Evolutionary conservation across 2,329 filamentous ascomycete species (phyloP).

Genomic region (Magnaporthiopsis incrustans): DNA sequence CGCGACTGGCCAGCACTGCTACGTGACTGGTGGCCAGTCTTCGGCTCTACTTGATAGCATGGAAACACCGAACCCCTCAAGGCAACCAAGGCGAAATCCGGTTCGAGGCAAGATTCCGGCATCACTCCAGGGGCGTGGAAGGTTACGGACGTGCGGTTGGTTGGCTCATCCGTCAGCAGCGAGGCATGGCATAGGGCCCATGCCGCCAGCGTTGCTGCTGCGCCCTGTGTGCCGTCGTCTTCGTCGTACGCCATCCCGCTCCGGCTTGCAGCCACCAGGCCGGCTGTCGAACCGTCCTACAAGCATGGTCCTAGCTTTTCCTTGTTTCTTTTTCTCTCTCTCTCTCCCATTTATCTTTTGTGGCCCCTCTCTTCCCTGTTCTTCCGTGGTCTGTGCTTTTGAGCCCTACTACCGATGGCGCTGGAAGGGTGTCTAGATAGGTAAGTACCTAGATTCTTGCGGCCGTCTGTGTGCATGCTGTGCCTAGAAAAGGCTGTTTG

Average conservation of each 20-base stretch:
- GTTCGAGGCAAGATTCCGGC: neutral
- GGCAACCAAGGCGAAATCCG: neutral
- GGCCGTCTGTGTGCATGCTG: neutral
- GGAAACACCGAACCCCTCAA: neutral
- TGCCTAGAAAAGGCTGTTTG: neutral
- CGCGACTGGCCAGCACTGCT: too few relatives aligned
- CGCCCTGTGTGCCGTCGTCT: neutral
- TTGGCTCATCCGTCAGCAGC: neutral
- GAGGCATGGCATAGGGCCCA: neutral
- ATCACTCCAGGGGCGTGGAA: neutral
- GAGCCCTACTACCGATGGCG: neutral
- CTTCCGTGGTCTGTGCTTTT: neutral
- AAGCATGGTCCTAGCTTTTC: neutral
- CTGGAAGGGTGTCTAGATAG: neutral
- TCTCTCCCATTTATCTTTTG: too few relatives aligned
- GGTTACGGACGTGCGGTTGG: neutral
- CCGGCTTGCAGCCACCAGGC: neutral
- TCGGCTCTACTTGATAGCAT: too few relatives aligned
- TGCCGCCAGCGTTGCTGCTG: neutral
- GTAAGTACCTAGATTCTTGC: neutral
- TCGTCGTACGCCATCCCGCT: neutral
- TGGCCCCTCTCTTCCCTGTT: neutral
- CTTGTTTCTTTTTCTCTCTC: neutral
- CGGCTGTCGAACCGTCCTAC: neutral
- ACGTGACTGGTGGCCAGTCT: neutral